phyloP scores from a whole-genome alignment of 2,329 filamentous ascomycete genomes.

The Zymoseptoria crescenta region DNA sequence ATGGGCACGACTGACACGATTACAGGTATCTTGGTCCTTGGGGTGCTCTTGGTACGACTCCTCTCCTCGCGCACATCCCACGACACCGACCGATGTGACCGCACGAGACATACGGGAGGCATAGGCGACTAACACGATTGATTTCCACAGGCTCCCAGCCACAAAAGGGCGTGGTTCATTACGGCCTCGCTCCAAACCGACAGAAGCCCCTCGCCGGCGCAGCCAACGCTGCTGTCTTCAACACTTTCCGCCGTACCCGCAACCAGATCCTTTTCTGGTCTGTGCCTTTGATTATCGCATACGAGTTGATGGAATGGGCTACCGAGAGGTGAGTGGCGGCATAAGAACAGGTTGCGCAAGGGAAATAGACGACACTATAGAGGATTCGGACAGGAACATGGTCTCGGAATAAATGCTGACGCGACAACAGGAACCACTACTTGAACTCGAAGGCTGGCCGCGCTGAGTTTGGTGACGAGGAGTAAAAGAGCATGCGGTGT shows the following conservation, averaged over 20 bases:
- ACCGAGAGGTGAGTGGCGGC: constrained; percentile 63
- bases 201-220: constrained; percentile 79
- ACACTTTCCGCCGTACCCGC: constrained; percentile 80
- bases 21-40: constrained; percentile 64
- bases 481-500: constrained; percentile 18
- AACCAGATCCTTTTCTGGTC: constrained; percentile 83
- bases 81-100: neutral
- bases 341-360: neutral
- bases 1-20: constrained; percentile 3
- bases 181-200: constrained; percentile 76
- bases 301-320: constrained; percentile 84
- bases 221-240: constrained; percentile 80
- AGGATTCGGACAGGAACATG: neutral
- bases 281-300: constrained; percentile 69
- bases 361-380: neutral
- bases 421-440: constrained; percentile 60
- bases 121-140: neutral
- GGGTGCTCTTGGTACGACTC: constrained; percentile 62
- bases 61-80: constrained; percentile 1
- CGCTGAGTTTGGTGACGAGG: constrained; percentile 42
- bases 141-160: constrained; percentile 36
- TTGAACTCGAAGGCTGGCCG: constrained; percentile 72
- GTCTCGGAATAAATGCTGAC: neutral
- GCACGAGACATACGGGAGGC: neutral
- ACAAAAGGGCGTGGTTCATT: constrained; percentile 58